These are phyloP conservation scores for Diphasiastrum complanatum DNA, from an alignment of 83 land plant species.

Conservation along the genomic window DNA sequence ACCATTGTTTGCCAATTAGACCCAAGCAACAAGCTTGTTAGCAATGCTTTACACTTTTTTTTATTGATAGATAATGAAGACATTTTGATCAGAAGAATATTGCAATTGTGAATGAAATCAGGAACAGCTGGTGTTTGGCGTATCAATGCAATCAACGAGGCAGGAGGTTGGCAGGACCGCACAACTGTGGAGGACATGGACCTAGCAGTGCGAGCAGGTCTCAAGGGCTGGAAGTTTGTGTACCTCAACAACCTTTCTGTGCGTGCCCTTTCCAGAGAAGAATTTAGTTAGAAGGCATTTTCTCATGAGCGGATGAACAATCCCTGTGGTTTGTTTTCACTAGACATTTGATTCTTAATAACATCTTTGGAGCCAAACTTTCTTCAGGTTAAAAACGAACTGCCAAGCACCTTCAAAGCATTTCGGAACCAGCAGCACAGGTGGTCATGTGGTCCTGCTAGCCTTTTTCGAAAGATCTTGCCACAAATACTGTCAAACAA, in stretches of 20 bases:
- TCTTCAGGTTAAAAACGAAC: slow-evolving; percentile 18
- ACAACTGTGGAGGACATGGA: slow-evolving; percentile 16
- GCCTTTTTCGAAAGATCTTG: slow-evolving; percentile 22
- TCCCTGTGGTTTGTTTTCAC: no score
- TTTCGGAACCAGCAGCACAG: slow-evolving; percentile 30
- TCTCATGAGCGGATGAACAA: no score
- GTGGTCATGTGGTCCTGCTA: slow-evolving; percentile 34
- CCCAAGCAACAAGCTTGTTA: no score
- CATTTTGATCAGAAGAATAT: no score
- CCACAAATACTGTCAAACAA: slow-evolving; percentile 6
- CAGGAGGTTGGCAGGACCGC: slow-evolving; percentile 12
- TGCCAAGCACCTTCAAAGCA: slow-evolving; percentile 33
- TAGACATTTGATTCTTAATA: no score
- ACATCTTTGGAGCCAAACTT: slow-evolving; percentile 2
- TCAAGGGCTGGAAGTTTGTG: slow-evolving; percentile 14
- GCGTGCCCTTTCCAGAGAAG: no score
- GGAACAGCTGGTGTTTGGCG: slow-evolving; percentile 11
- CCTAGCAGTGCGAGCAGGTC: slow-evolving; percentile 13
- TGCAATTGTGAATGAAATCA: no score
- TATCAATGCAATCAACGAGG: slow-evolving; percentile 3
- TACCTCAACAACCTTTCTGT: slow-evolving; percentile 3
- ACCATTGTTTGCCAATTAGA: no score
- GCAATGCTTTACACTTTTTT: no score
- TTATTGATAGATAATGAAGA: no score
- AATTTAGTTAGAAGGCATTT: no score